These are phyloP conservation scores for Plasmodium malariae DNA, from an alignment of 169 alveolate genomes.

Conservation along the genomic window DNA sequence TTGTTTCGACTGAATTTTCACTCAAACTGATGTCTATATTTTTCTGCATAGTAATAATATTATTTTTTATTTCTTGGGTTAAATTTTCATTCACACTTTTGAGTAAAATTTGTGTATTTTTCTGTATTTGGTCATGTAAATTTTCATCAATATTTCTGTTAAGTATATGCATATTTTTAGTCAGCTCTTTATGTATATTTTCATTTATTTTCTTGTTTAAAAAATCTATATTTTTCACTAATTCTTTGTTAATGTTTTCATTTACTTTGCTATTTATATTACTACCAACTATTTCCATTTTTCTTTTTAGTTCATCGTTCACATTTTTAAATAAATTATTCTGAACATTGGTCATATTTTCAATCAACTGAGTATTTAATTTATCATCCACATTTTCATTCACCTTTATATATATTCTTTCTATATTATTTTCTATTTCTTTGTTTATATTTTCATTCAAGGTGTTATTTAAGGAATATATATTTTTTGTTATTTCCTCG, in stretches of 20 bases:
- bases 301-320: slow-evolving; percentile 33
- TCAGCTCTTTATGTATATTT: slow-evolving; percentile 36
- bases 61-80: slow-evolving; percentile 18
- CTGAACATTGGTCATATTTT: slow-evolving; percentile 21
- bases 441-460: slow-evolving; percentile 11
- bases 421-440: slow-evolving; percentile 43
- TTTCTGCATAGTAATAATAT: background rate
- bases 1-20: background rate
- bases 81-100: slow-evolving; percentile 1
- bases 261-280: slow-evolving; percentile 11
- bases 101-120: background rate
- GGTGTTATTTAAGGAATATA: background rate
- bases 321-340: slow-evolving; percentile 38
- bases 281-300: slow-evolving; percentile 18
- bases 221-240: slow-evolving; percentile 9
- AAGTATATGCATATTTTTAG: slow-evolving; percentile 22
- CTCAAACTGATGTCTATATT: slow-evolving; percentile 1
- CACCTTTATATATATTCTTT: slow-evolving; percentile 27
- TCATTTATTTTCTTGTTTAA: slow-evolving; percentile 28
- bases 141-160: slow-evolving; percentile 57
- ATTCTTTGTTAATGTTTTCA: slow-evolving; percentile 25
- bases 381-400: slow-evolving; percentile 10
- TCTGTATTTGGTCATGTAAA: slow-evolving; percentile 35
- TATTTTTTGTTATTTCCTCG: slow-evolving; percentile 25
- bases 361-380: background rate